A percentile compares a stretch with the other conserved stretches of the same genome.
Evolutionary conservation across 2,329 filamentous ascomycete species (phyloP).

Genomic region (Phaeosphaeria sp.): DNA sequence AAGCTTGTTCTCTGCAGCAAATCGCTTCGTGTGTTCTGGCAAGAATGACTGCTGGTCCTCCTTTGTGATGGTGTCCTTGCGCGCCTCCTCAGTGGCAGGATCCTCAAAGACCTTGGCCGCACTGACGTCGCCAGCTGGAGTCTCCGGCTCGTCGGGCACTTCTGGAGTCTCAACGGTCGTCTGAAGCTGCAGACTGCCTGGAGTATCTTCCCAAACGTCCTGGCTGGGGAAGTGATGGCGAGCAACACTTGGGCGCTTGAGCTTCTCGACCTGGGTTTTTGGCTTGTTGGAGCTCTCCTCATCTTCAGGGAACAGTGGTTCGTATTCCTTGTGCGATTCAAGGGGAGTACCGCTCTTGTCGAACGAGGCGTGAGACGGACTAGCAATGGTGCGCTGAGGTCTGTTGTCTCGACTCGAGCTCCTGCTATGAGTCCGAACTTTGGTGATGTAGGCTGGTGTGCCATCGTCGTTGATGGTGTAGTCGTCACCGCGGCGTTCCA

Average conservation of each 20-base stretch:
- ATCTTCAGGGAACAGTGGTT: slow-evolving; percentile 84
- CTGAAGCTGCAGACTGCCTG: slow-evolving; percentile 77
- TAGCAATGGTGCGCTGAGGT: slow-evolving; percentile 47
- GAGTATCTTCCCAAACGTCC: slow-evolving; percentile 97
- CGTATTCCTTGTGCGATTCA: slow-evolving; percentile 91
- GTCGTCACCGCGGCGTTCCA: slow-evolving; percentile 61
- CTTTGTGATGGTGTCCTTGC: slow-evolving; percentile 51
- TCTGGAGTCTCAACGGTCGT: slow-evolving; percentile 87
- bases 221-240: slow-evolving; percentile 83
- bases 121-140: slow-evolving; percentile 46
- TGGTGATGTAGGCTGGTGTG: slow-evolving; percentile 53
- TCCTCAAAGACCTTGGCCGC: slow-evolving; percentile 51
- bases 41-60: slow-evolving; percentile 53
- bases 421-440: slow-evolving; percentile 61
- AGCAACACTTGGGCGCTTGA: slow-evolving; percentile 60
- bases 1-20: slow-evolving; percentile 64
- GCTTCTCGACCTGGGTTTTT: slow-evolving; percentile 60
- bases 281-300: slow-evolving; percentile 67
- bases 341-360: slow-evolving; percentile 70
- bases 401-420: slow-evolving; percentile 57
- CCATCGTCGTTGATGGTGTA: slow-evolving; percentile 57
- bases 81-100: slow-evolving; percentile 59
- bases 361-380: slow-evolving; percentile 52
- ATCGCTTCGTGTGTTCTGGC: slow-evolving; percentile 56
- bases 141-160: slow-evolving; percentile 56